phyloP scores from a whole-genome alignment of 169 alveolate species.

The Cryptosporidium ryanae region DNA sequence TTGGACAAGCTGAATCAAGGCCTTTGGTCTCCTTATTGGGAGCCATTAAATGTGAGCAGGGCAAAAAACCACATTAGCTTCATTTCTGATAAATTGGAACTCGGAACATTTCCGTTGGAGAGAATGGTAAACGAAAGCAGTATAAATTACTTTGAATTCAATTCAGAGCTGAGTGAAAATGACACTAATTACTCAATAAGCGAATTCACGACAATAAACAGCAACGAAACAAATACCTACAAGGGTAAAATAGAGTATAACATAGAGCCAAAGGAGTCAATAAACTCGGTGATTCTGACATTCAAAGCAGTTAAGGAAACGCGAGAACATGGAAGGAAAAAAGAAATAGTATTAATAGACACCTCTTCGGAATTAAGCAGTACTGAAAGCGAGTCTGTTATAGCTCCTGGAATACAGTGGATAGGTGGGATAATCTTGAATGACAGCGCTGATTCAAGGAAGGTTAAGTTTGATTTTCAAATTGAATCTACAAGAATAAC shows the following conservation, averaged over 20 bases:
- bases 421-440: constrained; percentile 28
- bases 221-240: background rate
- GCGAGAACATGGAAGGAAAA: background rate
- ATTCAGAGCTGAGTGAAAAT: background rate
- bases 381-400: constrained; percentile 15
- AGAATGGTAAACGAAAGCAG: constrained; percentile 15
- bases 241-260: constrained; percentile 35
- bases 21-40: constrained; percentile 75
- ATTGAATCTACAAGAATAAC: constrained; percentile 53
- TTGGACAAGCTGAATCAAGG: constrained; percentile 52
- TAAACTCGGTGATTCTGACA: constrained; percentile 32
- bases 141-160: constrained; percentile 7
- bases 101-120: constrained; percentile 49
- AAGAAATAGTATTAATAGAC: constrained; percentile 24
- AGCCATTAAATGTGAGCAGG: constrained; percentile 20
- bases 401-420: constrained; percentile 62
- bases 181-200: background rate
- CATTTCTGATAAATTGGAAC: constrained; percentile 31
- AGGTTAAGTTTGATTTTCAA: constrained; percentile 37
- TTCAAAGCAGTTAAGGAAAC: constrained; percentile 38
- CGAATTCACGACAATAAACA: no score
- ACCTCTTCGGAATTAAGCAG: constrained; percentile 22
- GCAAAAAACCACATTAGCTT: constrained; percentile 29
- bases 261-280: constrained; percentile 14
- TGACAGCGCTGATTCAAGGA: background rate